Base-by-base conservation (phyloP, 2,329 filamentous ascomycete species). In the Macrophomina pseudophaseolina region DNA sequence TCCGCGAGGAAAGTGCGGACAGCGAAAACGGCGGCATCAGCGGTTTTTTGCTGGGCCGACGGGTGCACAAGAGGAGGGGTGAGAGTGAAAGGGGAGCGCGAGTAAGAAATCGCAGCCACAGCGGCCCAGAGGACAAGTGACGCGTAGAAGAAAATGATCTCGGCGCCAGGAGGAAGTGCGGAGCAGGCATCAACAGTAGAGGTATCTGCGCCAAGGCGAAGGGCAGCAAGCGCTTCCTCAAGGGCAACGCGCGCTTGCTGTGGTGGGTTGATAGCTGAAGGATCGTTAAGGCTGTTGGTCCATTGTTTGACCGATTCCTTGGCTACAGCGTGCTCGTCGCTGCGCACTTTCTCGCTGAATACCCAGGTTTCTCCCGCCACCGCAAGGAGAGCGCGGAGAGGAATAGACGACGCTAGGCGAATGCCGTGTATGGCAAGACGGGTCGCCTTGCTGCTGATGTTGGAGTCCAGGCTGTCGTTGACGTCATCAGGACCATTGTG, bases 331-430 rank as follows among this genome's bases (percentile, higher is more conserved):
- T 73, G 73, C n/a, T 58, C 44, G 9, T 66, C 65, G 40, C 40
- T 32, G 30, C 74, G 67, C 2, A 82, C 71, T 59, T 82, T 81
- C 66, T 81, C 78, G 0, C 74, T 77, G n/a, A 83, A 71, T 8
- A 82, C 74, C 81, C 81, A 83, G 16, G 79, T 77, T 62, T 83
- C 80, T 42, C 81, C 80, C 4, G 79, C 76, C 0, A 82, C 76
- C 35, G 80, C 80, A 14, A 83, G 71, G 4, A 83, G 71, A 1
- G 80, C 76, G 23, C 79, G 78, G 5, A 82, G 69, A 0, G 80
- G 52, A 66, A 59, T 46, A 72, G 72, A 54, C 64, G 66, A 28
- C 49, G 49, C 9, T 53, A 53, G 7, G 53, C 28, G 14, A 58
- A 66, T 32, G 53, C 40, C 16, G 40, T 66, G 54, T 5, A 65